These are phyloP conservation scores for Forsythia suspensa DNA, from an alignment of 257 asterid species.

Conservation along the genomic window DNA sequence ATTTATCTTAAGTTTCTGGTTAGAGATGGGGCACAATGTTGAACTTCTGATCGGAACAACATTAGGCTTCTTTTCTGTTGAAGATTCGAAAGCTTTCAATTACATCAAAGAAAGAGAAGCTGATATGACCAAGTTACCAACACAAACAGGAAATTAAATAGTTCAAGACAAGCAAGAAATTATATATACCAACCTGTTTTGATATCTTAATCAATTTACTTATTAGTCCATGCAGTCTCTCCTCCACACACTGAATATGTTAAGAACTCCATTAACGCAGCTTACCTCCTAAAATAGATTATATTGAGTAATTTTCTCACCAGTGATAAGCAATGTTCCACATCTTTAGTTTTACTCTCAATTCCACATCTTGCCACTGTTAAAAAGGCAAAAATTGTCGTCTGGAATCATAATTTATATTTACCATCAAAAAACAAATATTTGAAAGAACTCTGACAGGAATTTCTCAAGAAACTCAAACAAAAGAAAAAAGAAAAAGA, in stretches of 20 bases:
- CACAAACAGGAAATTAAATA: background rate
- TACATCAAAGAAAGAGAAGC: background rate
- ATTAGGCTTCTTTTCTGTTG: background rate
- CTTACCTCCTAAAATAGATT: background rate
- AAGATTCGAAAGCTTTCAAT: background rate
- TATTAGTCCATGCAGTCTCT: background rate
- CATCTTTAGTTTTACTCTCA: background rate
- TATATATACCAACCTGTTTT: background rate
- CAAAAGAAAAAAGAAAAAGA: no score
- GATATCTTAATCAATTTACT: background rate
- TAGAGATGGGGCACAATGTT: background rate
- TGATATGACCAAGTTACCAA: background rate
- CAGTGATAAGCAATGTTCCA: background rate
- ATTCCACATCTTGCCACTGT: background rate
- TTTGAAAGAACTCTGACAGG: background rate
- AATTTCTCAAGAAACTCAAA: no score
- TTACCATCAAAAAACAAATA: no score
- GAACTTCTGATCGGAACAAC: background rate
- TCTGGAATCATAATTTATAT: background rate
- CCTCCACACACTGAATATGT: background rate
- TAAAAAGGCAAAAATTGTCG: background rate
- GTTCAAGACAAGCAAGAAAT: background rate
- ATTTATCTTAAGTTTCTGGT: background rate
- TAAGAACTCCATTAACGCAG: background rate
- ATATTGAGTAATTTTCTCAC: background rate